Percentiles rank a stretch among this genome's conserved stretches.
phyloP scores from a whole-genome alignment of 2,329 filamentous ascomycete genomes.

The Xylariaceae sp. region DNA sequence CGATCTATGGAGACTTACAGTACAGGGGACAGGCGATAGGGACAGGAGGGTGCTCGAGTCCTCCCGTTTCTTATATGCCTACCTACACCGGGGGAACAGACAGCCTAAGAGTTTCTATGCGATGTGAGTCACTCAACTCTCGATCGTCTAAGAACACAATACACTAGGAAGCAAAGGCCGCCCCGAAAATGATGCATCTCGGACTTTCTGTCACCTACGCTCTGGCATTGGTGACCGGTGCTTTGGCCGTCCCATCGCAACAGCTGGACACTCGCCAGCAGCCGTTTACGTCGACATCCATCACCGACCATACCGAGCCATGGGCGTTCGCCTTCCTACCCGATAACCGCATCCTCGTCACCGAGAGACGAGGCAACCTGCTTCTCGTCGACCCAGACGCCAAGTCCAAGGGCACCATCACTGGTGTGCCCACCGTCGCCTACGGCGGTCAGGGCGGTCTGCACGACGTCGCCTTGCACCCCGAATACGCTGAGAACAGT shows the following conservation, averaged over 20 bases:
- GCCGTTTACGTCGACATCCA: constrained; percentile 29
- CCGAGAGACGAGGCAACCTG: constrained; percentile 37
- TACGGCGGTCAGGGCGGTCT: constrained; percentile 40
- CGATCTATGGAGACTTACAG: constrained; percentile 18
- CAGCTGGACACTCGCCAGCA: constrained; percentile 34
- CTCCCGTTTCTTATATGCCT: constrained; percentile 34
- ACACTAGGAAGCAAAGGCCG: constrained; percentile 29
- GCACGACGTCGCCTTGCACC: constrained; percentile 39
- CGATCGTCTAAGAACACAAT: constrained; percentile 30
- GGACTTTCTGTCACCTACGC: constrained; percentile 35
- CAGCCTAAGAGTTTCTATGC: constrained; percentile 24
- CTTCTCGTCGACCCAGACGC: constrained; percentile 35
- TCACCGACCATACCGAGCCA: constrained; percentile 31
- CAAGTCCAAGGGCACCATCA: constrained; percentile 35
- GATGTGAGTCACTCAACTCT: constrained; percentile 28
- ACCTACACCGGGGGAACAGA: constrained; percentile 23
- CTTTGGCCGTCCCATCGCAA: constrained; percentile 34
- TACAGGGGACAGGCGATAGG: constrained; percentile 13
- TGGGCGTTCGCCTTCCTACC: constrained; percentile 40
- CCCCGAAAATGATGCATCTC: constrained; percentile 34
- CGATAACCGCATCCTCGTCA: constrained; percentile 38
- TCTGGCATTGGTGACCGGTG: constrained; percentile 34
- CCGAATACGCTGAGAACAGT: constrained; percentile 37
- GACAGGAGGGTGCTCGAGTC: constrained; percentile 26
- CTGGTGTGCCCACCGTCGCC: constrained; percentile 37